These are phyloP conservation scores for Schwanniomyces yamadae DNA, from an alignment of 805 yeast species.

Conservation along the genomic window DNA sequence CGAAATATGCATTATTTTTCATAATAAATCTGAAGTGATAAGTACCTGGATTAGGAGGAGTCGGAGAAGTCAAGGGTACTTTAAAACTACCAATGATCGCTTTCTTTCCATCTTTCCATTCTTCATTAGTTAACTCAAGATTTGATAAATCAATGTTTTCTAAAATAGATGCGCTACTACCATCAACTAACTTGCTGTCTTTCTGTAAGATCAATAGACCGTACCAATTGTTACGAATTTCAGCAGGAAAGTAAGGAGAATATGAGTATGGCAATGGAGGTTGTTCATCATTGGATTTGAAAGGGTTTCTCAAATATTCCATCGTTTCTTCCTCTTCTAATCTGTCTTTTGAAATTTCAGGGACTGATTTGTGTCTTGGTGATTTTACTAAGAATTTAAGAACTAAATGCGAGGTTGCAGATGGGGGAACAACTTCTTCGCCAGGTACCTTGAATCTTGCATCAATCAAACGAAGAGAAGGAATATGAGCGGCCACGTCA, in stretches of 20 bases:
- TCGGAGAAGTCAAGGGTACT: slow-evolving; percentile 68
- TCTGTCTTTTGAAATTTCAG: slow-evolving; percentile 40
- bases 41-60: slow-evolving; percentile 70
- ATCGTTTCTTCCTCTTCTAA: slow-evolving; percentile 59
- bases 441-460: slow-evolving; percentile 87
- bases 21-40: slow-evolving; percentile 68
- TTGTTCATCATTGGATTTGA: slow-evolving; percentile 59
- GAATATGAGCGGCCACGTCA: slow-evolving; percentile 61
- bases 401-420: slow-evolving; percentile 69
- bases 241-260: slow-evolving; percentile 75
- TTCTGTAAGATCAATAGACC: slow-evolving; percentile 69
- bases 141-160: slow-evolving; percentile 55
- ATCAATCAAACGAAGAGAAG: slow-evolving; percentile 62
- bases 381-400: slow-evolving; percentile 76
- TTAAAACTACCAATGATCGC: slow-evolving; percentile 70
- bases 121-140: slow-evolving; percentile 50
- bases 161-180: slow-evolving; percentile 49
- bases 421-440: slow-evolving; percentile 67
- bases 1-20: slow-evolving; percentile 76
- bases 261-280: slow-evolving; percentile 66
- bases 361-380: slow-evolving; percentile 61
- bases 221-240: slow-evolving; percentile 54
- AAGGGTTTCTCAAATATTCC: slow-evolving; percentile 72
- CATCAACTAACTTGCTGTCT: slow-evolving; percentile 77
- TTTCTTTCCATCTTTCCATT: slow-evolving; percentile 45